Percentiles rank a stretch among this genome's conserved stretches.
phyloP scores from a whole-genome alignment of 257 asterid species.

The Penstemon eatonii region DNA sequence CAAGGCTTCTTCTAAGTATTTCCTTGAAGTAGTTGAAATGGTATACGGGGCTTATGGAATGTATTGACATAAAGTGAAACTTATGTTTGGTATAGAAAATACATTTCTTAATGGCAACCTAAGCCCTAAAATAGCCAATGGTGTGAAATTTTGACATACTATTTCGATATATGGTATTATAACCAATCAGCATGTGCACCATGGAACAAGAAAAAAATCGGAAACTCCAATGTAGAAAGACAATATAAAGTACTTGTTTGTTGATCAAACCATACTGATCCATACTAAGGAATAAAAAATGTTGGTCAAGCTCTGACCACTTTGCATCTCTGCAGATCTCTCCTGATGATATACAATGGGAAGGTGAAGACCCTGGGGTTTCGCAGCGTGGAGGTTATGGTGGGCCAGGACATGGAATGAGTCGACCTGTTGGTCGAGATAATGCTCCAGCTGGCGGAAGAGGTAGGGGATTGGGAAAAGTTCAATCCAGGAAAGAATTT shows the following conservation, averaged over 20 bases:
- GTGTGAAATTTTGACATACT: no score
- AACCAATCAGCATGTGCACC: background rate
- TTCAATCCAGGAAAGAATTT: constrained; percentile 73
- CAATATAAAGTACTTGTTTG: constrained; percentile 4
- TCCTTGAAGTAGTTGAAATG: constrained; percentile 12
- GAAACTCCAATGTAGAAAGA: background rate
- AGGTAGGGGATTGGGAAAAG: constrained; percentile 76
- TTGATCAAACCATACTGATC: background rate
- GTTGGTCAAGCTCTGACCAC: constrained; percentile 14
- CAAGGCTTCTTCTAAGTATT: constrained; percentile 8
- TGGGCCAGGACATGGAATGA: constrained; percentile 69
- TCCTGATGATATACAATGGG: constrained; percentile 91
- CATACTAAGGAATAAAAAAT: background rate
- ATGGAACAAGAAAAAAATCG: background rate
- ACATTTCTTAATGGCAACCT: background rate
- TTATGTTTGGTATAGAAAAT: constrained; percentile 1
- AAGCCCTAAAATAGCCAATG: background rate
- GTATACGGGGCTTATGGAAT: constrained; percentile 2
- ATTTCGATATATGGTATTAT: no score
- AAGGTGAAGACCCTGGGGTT: constrained; percentile 76
- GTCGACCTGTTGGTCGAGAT: constrained; percentile 68
- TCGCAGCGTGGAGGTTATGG: constrained; percentile 69
- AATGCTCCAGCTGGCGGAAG: constrained; percentile 68
- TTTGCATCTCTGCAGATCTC: constrained; percentile 55
- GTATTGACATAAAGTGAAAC: background rate